These are phyloP conservation scores for Lunasporangiospora selenospora DNA, from an alignment of 192 early-diverging fungal genomes.

Conservation along the genomic window DNA sequence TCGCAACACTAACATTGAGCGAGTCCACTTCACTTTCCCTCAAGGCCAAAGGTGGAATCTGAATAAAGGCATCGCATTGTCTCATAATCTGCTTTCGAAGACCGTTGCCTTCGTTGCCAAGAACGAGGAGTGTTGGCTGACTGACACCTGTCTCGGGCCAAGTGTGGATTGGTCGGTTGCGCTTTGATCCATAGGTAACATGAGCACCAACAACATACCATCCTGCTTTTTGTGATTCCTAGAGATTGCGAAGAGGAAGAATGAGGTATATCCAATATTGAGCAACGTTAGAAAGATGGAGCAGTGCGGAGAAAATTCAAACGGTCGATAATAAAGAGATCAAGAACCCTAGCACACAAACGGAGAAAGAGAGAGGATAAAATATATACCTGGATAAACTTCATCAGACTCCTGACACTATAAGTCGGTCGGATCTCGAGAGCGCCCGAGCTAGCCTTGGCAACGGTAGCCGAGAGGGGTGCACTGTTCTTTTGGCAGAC, in stretches of 20 bases:
- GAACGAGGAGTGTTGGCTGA: conserved; percentile 59
- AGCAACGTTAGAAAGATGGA: no score
- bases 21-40: conserved; percentile 43
- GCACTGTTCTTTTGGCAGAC: conserved; percentile 62
- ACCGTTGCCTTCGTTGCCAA: conserved; percentile 75
- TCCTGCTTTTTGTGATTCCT: conserved; percentile 52
- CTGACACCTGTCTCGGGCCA: conserved; percentile 36
- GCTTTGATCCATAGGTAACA: conserved; percentile 31
- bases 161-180: conserved; percentile 26
- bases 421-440: conserved; percentile 71
- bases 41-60: conserved; percentile 47
- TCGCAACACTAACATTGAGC: conserved; percentile 54
- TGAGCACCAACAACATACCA: conserved; percentile 60
- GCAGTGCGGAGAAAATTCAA: no score
- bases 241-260: background rate
- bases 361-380: background rate
- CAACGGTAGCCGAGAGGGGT: conserved; percentile 65
- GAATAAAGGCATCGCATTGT: conserved; percentile 63
- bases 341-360: background rate
- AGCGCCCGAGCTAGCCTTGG: conserved; percentile 74
- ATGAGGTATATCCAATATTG: no score
- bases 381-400: conserved; percentile 60
- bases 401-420: conserved; percentile 56
- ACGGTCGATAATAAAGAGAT: no score
- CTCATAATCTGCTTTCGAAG: conserved; percentile 61